phyloP scores from a whole-genome alignment of 2,329 filamentous ascomycete species.

The Exophiala calicioides region DNA sequence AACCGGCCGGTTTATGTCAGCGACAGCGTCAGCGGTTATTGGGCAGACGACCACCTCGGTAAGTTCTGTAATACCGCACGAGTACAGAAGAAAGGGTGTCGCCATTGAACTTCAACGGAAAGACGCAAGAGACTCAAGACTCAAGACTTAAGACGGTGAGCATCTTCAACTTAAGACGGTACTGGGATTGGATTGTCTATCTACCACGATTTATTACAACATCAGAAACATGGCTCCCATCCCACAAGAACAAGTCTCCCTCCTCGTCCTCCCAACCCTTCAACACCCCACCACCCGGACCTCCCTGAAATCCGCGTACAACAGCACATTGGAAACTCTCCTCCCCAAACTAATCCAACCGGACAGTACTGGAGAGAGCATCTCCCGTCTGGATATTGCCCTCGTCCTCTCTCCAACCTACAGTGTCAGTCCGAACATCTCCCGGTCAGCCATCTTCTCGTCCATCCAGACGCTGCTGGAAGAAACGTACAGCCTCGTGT shows the following conservation, averaged over 20 bases:
- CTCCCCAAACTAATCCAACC: constrained; percentile 22
- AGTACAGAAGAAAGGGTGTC: no score
- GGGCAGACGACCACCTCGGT: no score
- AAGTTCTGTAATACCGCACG: no score
- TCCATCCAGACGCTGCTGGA: constrained; percentile 68
- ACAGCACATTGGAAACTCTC: constrained; percentile 24
- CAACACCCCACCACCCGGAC: constrained; percentile 5
- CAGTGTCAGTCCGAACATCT: constrained; percentile 7
- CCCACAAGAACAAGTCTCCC: constrained; percentile 5
- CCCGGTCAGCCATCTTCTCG: constrained; percentile 23
- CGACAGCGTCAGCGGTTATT: no score
- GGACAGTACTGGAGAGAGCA: constrained; percentile 4
- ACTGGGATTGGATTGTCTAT: no score
- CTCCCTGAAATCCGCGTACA: constrained; percentile 25
- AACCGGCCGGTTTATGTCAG: no score
- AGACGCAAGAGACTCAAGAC: no score
- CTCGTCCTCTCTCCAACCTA: constrained; percentile 22
- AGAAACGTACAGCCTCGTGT: constrained; percentile 75
- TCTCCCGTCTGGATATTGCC: constrained; percentile 22
- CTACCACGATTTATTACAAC: no score
- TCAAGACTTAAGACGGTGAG: no score
- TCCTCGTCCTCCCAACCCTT: constrained; percentile 26
- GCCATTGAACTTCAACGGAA: no score
- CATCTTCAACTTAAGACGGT: no score
- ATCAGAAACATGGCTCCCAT: constrained; percentile 14